Percentiles rank a stretch among this genome's conserved stretches.
Conservation (phyloP, 177 flowering plant species). For the Tripterygium wilfordii region DNA sequence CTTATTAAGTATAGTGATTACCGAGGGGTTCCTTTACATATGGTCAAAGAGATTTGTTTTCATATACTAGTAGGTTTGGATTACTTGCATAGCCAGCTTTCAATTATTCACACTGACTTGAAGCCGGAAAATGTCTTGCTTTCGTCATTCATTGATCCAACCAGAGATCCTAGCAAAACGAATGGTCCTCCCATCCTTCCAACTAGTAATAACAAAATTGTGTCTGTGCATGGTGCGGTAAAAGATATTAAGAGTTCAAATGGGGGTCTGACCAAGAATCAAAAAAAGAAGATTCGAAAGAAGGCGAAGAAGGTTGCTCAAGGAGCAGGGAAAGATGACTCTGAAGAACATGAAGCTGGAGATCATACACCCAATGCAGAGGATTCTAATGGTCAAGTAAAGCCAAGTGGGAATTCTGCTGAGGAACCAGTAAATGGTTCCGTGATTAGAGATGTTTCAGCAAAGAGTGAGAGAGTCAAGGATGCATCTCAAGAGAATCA, state of each 20-base stretch:
- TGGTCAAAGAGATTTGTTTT: slow-evolving; percentile 67
- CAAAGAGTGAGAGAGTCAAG: slow-evolving; percentile 18
- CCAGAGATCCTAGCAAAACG: slow-evolving; percentile 48
- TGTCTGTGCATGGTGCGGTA: slow-evolving; percentile 25
- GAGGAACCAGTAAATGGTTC: slow-evolving; percentile 25
- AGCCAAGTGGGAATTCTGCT: slow-evolving; percentile 19
- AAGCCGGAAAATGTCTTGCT: slow-evolving; percentile 80
- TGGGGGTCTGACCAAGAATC: slow-evolving; percentile 67
- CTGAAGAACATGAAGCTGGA: slow-evolving; percentile 31
- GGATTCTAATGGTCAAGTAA: slow-evolving; percentile 19
- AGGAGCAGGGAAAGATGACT: slow-evolving; percentile 35
- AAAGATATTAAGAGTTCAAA: slow-evolving; percentile 46
- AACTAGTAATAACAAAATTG: slow-evolving; percentile 31
- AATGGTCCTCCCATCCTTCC: slow-evolving; percentile 54
- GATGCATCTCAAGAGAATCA: slow-evolving; percentile 15
- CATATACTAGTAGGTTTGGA: slow-evolving; percentile 35
- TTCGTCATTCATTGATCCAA: slow-evolving; percentile 58
- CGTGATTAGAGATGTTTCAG: slow-evolving; percentile 6
- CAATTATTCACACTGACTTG: slow-evolving; percentile 79
- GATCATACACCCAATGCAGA: slow-evolving; percentile 13
- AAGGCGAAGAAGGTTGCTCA: slow-evolving; percentile 71
- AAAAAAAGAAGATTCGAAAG: slow-evolving; percentile 67
- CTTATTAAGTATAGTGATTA: slow-evolving; percentile 71
- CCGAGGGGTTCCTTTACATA: slow-evolving; percentile 56
- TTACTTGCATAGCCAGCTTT: slow-evolving; percentile 56